Percentiles rank a stretch among this genome's conserved stretches.
phyloP scores from a whole-genome alignment of 2,329 filamentous ascomycete genomes.

The Nigrospora oryzae region DNA sequence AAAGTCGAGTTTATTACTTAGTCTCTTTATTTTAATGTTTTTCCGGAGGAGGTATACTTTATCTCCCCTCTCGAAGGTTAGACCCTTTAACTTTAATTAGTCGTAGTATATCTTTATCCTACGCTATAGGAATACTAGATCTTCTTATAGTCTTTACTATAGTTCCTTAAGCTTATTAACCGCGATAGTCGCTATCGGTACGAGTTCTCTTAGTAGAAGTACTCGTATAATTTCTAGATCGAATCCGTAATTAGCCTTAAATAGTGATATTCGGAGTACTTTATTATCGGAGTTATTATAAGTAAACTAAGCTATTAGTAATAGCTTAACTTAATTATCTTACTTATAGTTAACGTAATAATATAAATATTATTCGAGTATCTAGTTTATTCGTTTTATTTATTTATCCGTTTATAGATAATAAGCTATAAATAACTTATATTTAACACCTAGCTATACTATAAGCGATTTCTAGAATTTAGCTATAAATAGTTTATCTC shows the following conservation, averaged over 20 bases:
- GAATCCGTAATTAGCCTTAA: neutral
- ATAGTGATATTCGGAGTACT: constrained; percentile 1
- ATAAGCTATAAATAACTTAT: neutral
- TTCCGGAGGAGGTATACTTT: neutral
- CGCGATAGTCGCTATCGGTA: neutral
- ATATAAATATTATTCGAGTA: constrained; percentile 4
- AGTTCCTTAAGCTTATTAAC: neutral
- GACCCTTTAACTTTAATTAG: neutral
- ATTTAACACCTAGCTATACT: neutral
- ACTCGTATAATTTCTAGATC: neutral
- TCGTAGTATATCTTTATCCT: neutral
- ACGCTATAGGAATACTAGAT: neutral
- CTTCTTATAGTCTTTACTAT: neutral
- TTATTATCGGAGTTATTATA: constrained; percentile 5
- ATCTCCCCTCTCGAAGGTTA: neutral
- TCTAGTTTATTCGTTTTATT: constrained; percentile 4
- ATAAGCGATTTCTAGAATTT: constrained; percentile 1
- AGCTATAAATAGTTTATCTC: constrained; percentile 1
- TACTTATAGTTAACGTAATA: constrained; percentile 3
- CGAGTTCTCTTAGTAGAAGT: neutral
- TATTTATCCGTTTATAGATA: constrained; percentile 4
- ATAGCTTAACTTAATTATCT: constrained; percentile 3
- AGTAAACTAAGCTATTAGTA: constrained; percentile 3
- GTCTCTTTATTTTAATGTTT: neutral
- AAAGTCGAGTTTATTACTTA: constrained; percentile 1